Evolutionary conservation across 345 rosid genomes (phyloP).

Genomic region (Triadica sebifera): DNA sequence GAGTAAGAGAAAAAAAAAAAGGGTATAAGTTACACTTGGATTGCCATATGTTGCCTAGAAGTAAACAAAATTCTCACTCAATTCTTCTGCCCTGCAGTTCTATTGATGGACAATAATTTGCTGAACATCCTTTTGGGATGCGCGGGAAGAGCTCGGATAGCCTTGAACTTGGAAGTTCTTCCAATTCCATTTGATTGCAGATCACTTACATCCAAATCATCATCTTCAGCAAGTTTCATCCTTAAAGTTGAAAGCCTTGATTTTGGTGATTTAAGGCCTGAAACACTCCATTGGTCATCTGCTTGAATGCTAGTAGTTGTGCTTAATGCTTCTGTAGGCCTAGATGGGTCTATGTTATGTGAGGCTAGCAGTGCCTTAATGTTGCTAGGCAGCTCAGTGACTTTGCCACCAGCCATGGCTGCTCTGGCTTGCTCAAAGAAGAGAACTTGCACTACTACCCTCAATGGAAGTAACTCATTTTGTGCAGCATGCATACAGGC

Average conservation of each 20-base stretch:
- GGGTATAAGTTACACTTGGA: slow-evolving; percentile 33
- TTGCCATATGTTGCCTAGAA: slow-evolving; percentile 28
- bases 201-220: slow-evolving; percentile 55
- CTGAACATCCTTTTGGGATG: slow-evolving; percentile 47
- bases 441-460: slow-evolving; percentile 96
- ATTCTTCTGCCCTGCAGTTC: slow-evolving; percentile 48
- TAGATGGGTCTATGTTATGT: slow-evolving; percentile 72
- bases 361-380: slow-evolving; percentile 80
- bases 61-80: slow-evolving; percentile 33
- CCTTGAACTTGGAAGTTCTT: slow-evolving; percentile 59
- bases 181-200: slow-evolving; percentile 55
- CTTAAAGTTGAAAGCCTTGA: slow-evolving; percentile 65
- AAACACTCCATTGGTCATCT: slow-evolving; percentile 93
- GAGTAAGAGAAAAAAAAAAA: neutral
- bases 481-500: slow-evolving; percentile 99
- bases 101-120: slow-evolving; percentile 42
- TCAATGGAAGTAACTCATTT: slow-evolving; percentile 79
- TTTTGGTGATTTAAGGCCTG: slow-evolving; percentile 79
- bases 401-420: slow-evolving; percentile 59
- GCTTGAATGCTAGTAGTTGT: slow-evolving; percentile 58
- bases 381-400: slow-evolving; percentile 74
- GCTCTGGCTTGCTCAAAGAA: slow-evolving; percentile 95
- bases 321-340: slow-evolving; percentile 59
- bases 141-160: slow-evolving; percentile 74
- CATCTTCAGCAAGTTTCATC: slow-evolving; percentile 85